Evolutionary conservation across 2,329 filamentous ascomycete genomes (phyloP), one percentile per base, ranked within the genome.

Genomic region (Pyricularia grisea): DNA sequence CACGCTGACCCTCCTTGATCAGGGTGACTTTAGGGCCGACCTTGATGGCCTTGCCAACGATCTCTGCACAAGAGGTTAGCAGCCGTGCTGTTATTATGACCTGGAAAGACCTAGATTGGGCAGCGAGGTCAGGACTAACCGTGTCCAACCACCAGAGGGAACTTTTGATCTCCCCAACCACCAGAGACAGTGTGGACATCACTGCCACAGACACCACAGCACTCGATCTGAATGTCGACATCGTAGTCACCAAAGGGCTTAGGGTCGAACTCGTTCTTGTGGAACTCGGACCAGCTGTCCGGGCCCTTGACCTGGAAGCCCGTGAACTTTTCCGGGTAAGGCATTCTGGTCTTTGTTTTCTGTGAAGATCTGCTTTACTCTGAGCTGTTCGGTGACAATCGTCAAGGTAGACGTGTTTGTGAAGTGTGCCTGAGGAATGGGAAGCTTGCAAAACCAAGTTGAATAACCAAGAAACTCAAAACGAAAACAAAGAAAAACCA

Each of bases 161-260:
- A 88, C 60, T 84, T 81, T 72, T 88, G 86, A 50, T 80, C 81
- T 70, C 87, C 88, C 89, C 89, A 92, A 71, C 89, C 88, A 71
- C 88, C 88, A 74, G 79, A 87, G 76, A 92, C 85, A 70, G 88
- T 92, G 80, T 92, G 90, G 66, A 91, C 82, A 75, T 93, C 90
- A 73, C 87, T 90, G 73, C 89, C 87, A 77, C 90, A 93, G 68
- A 93, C 84, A 75, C 92, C 91, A 76, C 92, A 94, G 76, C 87
- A 89, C 73, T 93, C 89, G 75, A 97, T 90, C 83, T 94, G 91
- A 80, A 97, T 87, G 77, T 97, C 93, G 74, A 97, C 88, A 77
- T 97, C 93, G 79, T 92, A 86, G 77, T 94, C 92, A 72, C 90
- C 92, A 77, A 96, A 96, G 23, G 91, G 91, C 82, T 96, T 95